Evolutionary conservation across 306 rosid species (phyloP).

Genomic region (Casuarina equisetifolia): DNA sequence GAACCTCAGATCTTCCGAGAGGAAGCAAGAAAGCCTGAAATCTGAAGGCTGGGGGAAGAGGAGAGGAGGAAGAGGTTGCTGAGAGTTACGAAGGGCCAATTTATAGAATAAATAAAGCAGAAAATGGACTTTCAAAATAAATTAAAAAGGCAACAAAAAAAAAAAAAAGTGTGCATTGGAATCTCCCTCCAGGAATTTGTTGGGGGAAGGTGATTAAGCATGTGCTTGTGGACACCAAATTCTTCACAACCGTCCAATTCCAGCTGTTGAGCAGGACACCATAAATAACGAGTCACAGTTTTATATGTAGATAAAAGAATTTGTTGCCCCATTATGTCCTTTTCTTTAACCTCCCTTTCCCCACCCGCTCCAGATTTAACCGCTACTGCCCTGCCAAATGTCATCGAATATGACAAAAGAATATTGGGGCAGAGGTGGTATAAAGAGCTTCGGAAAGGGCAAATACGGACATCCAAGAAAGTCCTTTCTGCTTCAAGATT

Average conservation of each 20-base stretch:
- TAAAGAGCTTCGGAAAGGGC: neutral
- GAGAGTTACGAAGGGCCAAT: constrained; percentile 25
- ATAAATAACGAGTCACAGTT: neutral
- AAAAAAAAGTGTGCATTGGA: constrained; percentile 38
- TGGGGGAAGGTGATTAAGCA: constrained; percentile 27
- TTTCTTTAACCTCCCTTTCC: constrained; percentile 17
- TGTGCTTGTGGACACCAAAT: constrained; percentile 28
- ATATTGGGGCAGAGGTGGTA: constrained; percentile 36
- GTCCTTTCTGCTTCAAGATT: neutral
- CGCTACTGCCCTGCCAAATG: constrained; percentile 11
- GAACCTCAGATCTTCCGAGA: constrained; percentile 2
- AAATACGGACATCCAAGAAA: neutral
- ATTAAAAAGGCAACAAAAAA: neutral
- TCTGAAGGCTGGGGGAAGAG: neutral
- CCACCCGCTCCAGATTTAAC: constrained; percentile 29
- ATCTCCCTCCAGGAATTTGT: constrained; percentile 44
- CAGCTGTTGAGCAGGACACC: constrained; percentile 36
- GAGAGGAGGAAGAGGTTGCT: constrained; percentile 36
- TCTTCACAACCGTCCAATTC: constrained; percentile 36
- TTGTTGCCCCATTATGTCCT: neutral
- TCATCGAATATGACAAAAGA: constrained; percentile 6
- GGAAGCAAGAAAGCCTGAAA: neutral
- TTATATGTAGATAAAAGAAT: neutral
- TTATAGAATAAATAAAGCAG: constrained; percentile 42
- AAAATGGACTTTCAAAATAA: neutral